Percentiles rank a stretch among this genome's conserved stretches.
Evolutionary conservation across 176 grass and related monocot genomes (phyloP).

Genomic region (Chloris gayana): DNA sequence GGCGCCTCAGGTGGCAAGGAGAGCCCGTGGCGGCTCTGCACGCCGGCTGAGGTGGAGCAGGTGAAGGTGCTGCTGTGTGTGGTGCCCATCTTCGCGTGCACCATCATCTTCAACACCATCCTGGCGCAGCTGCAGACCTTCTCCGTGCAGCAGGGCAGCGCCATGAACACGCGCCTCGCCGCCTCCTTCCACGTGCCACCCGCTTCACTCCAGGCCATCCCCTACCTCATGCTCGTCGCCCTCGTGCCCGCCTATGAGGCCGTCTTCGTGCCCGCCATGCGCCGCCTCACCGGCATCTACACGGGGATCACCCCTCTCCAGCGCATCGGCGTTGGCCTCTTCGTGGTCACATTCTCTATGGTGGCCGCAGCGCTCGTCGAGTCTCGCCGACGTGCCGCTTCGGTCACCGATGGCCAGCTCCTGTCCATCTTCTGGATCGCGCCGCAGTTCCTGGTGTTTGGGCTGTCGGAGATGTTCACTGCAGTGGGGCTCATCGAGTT

Average conservation of each 20-base stretch:
- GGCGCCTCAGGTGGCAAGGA: slow-evolving; percentile 31
- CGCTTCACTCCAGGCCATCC: slow-evolving; percentile 83
- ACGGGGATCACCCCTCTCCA: slow-evolving; percentile 80
- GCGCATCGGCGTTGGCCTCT: slow-evolving; percentile 82
- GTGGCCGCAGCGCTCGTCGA: slow-evolving; percentile 74
- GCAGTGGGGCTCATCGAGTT: slow-evolving; percentile 93
- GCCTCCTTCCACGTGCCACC: slow-evolving; percentile 64
- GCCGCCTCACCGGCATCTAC: slow-evolving; percentile 55
- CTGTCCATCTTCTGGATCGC: slow-evolving; percentile 82
- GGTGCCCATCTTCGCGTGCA: slow-evolving; percentile 83
- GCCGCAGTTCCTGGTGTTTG: slow-evolving; percentile 86
- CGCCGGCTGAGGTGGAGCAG: slow-evolving; percentile 70
- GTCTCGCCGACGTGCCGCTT: slow-evolving; percentile 24
- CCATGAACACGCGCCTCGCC: slow-evolving; percentile 62
- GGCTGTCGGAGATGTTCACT: slow-evolving; percentile 93
- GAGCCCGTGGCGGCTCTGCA: slow-evolving; percentile 68
- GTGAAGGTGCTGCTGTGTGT: slow-evolving; percentile 82
- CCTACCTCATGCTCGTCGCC: slow-evolving; percentile 59
- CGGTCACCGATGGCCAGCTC: neutral
- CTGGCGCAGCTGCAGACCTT: slow-evolving; percentile 88
- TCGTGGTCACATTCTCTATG: slow-evolving; percentile 89
- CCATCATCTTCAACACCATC: slow-evolving; percentile 91
- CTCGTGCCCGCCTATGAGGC: slow-evolving; percentile 78
- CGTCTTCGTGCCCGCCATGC: slow-evolving; percentile 57
- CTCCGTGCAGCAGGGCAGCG: slow-evolving; percentile 77